These are phyloP conservation scores for Pseudovirgaria hyperparasitica DNA, from an alignment of 2,329 filamentous ascomycete species.

Conservation along the genomic window DNA sequence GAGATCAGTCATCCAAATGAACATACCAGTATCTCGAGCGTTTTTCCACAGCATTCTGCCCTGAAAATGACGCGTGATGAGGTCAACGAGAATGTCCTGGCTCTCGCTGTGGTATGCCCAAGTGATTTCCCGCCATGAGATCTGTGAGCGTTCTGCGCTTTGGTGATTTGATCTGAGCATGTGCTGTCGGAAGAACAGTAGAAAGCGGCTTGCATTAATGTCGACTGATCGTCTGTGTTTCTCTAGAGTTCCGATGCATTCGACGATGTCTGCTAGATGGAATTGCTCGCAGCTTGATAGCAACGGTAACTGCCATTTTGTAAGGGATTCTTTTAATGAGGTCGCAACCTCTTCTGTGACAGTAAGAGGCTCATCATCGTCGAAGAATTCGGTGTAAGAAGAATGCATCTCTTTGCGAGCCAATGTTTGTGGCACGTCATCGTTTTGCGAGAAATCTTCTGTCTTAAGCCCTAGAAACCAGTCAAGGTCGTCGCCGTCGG, in stretches of 20 bases:
- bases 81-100: constrained; percentile 80
- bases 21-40: constrained; percentile 76
- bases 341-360: constrained; percentile 61
- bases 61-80: constrained; percentile 68
- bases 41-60: constrained; percentile 73
- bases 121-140: constrained; percentile 63
- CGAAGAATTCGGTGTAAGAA: constrained; percentile 39
- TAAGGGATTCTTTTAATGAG: constrained; percentile 64
- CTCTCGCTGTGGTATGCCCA: constrained; percentile 78
- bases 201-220: constrained; percentile 75
- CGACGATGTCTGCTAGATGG: constrained; percentile 68
- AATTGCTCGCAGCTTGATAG: constrained; percentile 80
- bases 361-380: constrained; percentile 45
- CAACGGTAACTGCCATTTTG: constrained; percentile 60
- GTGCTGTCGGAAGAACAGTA: constrained; percentile 78
- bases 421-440: constrained; percentile 22
- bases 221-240: constrained; percentile 82
- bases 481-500: constrained; percentile 68
- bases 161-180: constrained; percentile 47
- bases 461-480: constrained; percentile 53
- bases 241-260: constrained; percentile 74
- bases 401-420: constrained; percentile 35
- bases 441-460: constrained; percentile 34
- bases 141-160: constrained; percentile 41
- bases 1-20: constrained; percentile 83